Evolutionary conservation across 2,329 filamentous ascomycete genomes (phyloP).

Genomic region (Trichoderma lentiforme): DNA sequence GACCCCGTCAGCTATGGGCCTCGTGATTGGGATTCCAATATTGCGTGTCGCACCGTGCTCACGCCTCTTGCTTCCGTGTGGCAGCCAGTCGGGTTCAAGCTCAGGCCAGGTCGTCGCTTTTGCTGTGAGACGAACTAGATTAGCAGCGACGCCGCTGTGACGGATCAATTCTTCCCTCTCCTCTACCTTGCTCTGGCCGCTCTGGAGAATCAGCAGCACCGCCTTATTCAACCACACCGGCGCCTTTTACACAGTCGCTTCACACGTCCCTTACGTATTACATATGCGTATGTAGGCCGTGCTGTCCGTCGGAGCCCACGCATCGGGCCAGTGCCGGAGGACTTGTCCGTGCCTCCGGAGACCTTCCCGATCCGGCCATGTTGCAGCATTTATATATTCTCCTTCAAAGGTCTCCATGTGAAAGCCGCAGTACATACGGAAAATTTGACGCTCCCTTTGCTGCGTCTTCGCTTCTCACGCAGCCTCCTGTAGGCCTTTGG

Average conservation of each 20-base stretch:
- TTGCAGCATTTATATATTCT: neutral
- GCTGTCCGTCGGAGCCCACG: neutral
- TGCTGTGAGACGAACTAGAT: constrained; percentile 2
- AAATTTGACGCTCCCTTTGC: neutral
- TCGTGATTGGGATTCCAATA: constrained; percentile 16
- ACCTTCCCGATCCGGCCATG: constrained; percentile 7
- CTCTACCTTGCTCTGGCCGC: neutral
- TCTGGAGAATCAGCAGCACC: neutral
- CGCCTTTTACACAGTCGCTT: neutral
- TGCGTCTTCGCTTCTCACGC: neutral
- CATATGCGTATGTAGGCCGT: neutral
- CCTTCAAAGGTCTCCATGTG: neutral
- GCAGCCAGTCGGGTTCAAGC: neutral
- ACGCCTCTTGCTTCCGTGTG: constrained; percentile 8
- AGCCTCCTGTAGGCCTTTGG: neutral
- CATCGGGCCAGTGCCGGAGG: constrained; percentile 9
- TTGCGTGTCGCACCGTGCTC: constrained; percentile 18
- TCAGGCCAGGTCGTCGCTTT: neutral
- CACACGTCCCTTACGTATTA: neutral
- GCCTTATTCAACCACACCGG: neutral
- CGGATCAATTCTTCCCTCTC: neutral
- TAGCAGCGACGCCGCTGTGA: neutral
- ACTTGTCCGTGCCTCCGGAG: constrained; percentile 6
- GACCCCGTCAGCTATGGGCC: constrained; percentile 8
- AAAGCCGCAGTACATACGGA: neutral